Percentiles rank a stretch among this genome's conserved stretches.
Evolutionary conservation across 1,284 basidiomycete genomes (phyloP).

Genomic region (Tilletia walkeri): DNA sequence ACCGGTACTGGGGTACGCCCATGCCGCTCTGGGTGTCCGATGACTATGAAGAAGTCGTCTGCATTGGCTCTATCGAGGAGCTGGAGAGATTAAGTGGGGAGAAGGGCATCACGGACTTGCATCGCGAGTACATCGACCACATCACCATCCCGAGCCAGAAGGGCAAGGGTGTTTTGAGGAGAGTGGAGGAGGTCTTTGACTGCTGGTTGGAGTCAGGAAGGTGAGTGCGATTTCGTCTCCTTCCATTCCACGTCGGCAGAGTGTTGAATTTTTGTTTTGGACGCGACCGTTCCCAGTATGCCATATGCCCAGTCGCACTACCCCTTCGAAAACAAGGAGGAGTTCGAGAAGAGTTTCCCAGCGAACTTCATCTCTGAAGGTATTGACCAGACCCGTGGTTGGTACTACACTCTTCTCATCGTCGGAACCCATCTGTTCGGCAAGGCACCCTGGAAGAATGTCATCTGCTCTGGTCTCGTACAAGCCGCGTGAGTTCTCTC

Average conservation of each 20-base stretch:
- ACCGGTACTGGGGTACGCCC: conserved; percentile 98
- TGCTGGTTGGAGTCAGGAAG: conserved; percentile 99
- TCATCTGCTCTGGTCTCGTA: conserved; percentile 93
- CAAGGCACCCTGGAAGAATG: conserved; percentile 94
- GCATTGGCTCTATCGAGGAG: conserved; percentile 82
- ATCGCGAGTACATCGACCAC: conserved; percentile 90
- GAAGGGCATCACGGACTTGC: conserved; percentile 83
- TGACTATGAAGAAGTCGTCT: conserved; percentile 88
- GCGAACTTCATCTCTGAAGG: conserved; percentile 99
- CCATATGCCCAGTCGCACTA: conserved; percentile 97
- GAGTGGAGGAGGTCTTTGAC: conserved; percentile 96
- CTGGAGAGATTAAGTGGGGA: conserved; percentile 83
- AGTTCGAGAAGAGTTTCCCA: conserved; percentile 77
- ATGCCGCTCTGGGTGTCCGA: conserved; percentile 95
- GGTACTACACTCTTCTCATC: conserved; percentile 99
- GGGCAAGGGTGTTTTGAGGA: conserved; percentile 82
- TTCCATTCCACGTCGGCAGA: not conserved
- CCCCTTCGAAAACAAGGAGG: conserved; percentile 94
- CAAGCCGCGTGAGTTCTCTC: conserved; percentile 69
- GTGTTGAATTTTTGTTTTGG: not conserved
- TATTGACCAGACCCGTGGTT: conserved; percentile 71
- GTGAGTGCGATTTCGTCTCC: not conserved
- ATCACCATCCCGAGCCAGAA: conserved; percentile 91
- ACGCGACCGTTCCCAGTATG: conserved; percentile 67
- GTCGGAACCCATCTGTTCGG: conserved; percentile 91